These are phyloP conservation scores for Croton setiger DNA, from an alignment of 441 rosid species.

Conservation along the genomic window DNA sequence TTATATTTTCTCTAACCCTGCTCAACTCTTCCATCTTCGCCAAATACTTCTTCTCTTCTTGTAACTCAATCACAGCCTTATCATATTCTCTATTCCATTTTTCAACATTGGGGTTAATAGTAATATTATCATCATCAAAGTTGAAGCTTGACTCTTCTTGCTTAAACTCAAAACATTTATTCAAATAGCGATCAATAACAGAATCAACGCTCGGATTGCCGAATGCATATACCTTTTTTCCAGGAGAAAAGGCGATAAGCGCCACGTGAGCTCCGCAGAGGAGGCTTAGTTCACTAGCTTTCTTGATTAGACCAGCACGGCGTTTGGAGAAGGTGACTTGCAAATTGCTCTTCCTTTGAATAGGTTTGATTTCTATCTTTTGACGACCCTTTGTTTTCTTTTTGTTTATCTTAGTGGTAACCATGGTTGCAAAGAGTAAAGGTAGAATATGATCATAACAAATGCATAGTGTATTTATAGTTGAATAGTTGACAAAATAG, in stretches of 20 bases:
- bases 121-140: no score
- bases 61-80: conserved; percentile 25
- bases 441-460: no score
- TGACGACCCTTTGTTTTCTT: conserved; percentile 38
- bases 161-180: not conserved
- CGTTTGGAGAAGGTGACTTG: conserved; percentile 51
- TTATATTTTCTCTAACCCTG: conserved; percentile 7
- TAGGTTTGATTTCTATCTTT: conserved; percentile 35
- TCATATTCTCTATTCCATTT: conserved; percentile 28
- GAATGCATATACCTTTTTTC: conserved; percentile 32
- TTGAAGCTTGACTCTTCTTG: not conserved
- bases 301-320: conserved; percentile 35
- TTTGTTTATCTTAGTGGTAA: not conserved
- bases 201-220: conserved; percentile 35
- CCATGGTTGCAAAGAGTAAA: not conserved
- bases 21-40: conserved; percentile 21
- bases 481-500: no score
- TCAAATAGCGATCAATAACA: conserved; percentile 27
- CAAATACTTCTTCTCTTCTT: conserved; percentile 31
- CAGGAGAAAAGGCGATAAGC: conserved; percentile 39
- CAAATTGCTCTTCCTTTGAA: conserved; percentile 27
- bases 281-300: conserved; percentile 44
- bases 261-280: conserved; percentile 38
- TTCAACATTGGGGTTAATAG: conserved; percentile 9
- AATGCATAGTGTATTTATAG: no score